Evolutionary conservation across 2,329 filamentous ascomycete genomes (phyloP).

Genomic region (Rhynchosporium agropyri): DNA sequence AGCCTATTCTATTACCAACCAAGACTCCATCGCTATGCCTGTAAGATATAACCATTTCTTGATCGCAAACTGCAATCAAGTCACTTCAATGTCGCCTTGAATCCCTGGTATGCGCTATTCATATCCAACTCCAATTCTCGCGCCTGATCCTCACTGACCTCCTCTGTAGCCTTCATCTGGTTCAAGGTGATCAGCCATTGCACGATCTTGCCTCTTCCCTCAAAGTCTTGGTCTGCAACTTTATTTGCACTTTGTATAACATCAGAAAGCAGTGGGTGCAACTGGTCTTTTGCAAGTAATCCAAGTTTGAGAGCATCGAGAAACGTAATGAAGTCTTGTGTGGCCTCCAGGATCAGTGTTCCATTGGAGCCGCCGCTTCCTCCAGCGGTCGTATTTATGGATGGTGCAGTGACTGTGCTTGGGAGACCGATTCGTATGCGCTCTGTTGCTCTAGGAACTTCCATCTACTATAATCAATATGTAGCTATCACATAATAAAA

Average conservation of each 20-base stretch:
- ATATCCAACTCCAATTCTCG: slow-evolving; percentile 91
- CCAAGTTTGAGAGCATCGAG: slow-evolving; percentile 92
- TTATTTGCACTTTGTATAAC: slow-evolving; percentile 98
- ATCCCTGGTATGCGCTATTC: slow-evolving; percentile 90
- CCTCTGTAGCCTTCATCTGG: slow-evolving; percentile 95
- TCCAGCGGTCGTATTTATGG: slow-evolving; percentile 48
- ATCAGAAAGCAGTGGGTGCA: slow-evolving; percentile 93
- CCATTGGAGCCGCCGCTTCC: slow-evolving; percentile 48
- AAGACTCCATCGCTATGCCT: slow-evolving; percentile 33
- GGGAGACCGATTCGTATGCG: slow-evolving; percentile 90
- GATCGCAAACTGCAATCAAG: background rate
- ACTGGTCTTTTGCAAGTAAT: slow-evolving; percentile 88
- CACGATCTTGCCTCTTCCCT: slow-evolving; percentile 94
- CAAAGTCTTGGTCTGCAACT: slow-evolving; percentile 93
- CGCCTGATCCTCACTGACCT: slow-evolving; percentile 83
- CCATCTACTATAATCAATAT: slow-evolving; percentile 62
- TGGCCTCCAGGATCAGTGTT: slow-evolving; percentile 81
- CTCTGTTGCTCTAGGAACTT: slow-evolving; percentile 92
- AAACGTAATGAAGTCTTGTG: slow-evolving; percentile 98
- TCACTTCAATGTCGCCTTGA: slow-evolving; percentile 59
- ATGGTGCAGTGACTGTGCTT: slow-evolving; percentile 67
- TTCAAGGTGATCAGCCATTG: slow-evolving; percentile 98
- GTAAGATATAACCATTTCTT: background rate
- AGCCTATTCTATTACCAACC: slow-evolving; percentile 1
- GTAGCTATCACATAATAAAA: background rate